Evolutionary conservation across 2,329 filamentous ascomycete genomes (phyloP).

Genomic region (Lasiodiplodia sp.): DNA sequence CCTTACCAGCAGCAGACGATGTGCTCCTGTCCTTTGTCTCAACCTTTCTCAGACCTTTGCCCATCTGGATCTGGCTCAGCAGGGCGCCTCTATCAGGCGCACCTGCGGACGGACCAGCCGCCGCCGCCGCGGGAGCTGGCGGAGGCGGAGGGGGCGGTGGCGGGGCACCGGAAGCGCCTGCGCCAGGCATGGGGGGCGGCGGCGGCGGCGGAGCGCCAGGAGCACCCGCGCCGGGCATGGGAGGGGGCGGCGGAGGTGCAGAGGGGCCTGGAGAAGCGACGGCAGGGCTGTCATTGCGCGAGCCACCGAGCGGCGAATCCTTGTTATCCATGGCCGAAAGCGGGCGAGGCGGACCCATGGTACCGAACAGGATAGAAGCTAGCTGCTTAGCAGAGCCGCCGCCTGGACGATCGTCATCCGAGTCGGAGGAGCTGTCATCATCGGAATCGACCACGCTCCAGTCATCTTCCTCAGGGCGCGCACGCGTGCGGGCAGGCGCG

Average conservation of each 20-base stretch:
- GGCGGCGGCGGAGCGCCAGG: slow-evolving; percentile 54
- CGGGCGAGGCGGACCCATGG: slow-evolving; percentile 92
- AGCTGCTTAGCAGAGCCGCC: slow-evolving; percentile 88
- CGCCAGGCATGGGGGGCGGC: slow-evolving; percentile 54
- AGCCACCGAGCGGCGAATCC: slow-evolving; percentile 51
- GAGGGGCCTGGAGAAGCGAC: slow-evolving; percentile 51
- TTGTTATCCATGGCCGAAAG: slow-evolving; percentile 83
- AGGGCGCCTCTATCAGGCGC: slow-evolving; percentile 63
- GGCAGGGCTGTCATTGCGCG: slow-evolving; percentile 50
- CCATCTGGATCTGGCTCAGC: slow-evolving; percentile 82
- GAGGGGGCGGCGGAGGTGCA: slow-evolving; percentile 53
- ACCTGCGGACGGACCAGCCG: slow-evolving; percentile 49
- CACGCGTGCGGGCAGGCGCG: slow-evolving; percentile 59
- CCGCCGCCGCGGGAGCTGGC: slow-evolving; percentile 54
- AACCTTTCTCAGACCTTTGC: slow-evolving; percentile 83
- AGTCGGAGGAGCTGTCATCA: slow-evolving; percentile 72
- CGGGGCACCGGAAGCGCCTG: slow-evolving; percentile 38
- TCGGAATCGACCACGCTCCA: slow-evolving; percentile 84
- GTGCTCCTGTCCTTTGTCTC: slow-evolving; percentile 85
- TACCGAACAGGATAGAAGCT: slow-evolving; percentile 93
- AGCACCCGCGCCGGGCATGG: slow-evolving; percentile 37
- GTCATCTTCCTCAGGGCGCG: slow-evolving; percentile 70
- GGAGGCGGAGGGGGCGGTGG: slow-evolving; percentile 45
- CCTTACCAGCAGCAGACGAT: slow-evolving; percentile 76
- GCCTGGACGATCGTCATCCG: slow-evolving; percentile 78